Evolutionary conservation across 2,329 filamentous ascomycete genomes (phyloP).

Genomic region (Apiospora pterosperma): DNA sequence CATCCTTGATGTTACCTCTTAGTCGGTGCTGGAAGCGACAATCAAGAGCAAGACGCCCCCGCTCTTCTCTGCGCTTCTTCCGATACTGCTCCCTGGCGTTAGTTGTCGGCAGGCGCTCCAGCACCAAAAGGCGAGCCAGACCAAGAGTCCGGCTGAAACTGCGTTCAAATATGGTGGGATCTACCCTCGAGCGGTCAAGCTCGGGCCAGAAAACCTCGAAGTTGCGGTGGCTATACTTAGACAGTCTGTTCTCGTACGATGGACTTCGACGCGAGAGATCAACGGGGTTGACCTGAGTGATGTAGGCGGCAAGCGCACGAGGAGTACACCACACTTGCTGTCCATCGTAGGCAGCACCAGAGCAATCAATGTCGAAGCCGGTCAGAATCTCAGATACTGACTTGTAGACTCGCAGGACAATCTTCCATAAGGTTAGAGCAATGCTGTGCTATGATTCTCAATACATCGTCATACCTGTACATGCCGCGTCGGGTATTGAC

Average conservation of each 20-base stretch:
- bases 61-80: slow-evolving; percentile 65
- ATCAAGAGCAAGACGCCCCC: slow-evolving; percentile 59
- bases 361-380: slow-evolving; percentile 85
- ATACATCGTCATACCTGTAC: slow-evolving; percentile 49
- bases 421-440: slow-evolving; percentile 42
- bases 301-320: slow-evolving; percentile 71
- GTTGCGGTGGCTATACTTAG: slow-evolving; percentile 79
- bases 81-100: slow-evolving; percentile 68
- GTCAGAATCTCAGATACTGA: slow-evolving; percentile 81
- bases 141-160: slow-evolving; percentile 74
- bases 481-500: slow-evolving; percentile 79
- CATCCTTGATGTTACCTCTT: slow-evolving; percentile 71
- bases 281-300: slow-evolving; percentile 78
- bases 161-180: slow-evolving; percentile 84
- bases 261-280: slow-evolving; percentile 78
- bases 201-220: slow-evolving; percentile 82
- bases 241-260: slow-evolving; percentile 82
- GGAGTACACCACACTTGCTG: slow-evolving; percentile 76
- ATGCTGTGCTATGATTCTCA: slow-evolving; percentile 10
- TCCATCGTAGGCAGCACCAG: slow-evolving; percentile 77
- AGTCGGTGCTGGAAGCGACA: slow-evolving; percentile 41
- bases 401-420: slow-evolving; percentile 82
- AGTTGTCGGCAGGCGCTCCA: slow-evolving; percentile 72
- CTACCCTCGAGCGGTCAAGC: slow-evolving; percentile 70
- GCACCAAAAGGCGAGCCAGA: slow-evolving; percentile 72